Evolutionary conservation across 352 stramenopile species (phyloP), one percentile per base, ranked within the genome.

Genomic region (Globisporangium spiculum): DNA sequence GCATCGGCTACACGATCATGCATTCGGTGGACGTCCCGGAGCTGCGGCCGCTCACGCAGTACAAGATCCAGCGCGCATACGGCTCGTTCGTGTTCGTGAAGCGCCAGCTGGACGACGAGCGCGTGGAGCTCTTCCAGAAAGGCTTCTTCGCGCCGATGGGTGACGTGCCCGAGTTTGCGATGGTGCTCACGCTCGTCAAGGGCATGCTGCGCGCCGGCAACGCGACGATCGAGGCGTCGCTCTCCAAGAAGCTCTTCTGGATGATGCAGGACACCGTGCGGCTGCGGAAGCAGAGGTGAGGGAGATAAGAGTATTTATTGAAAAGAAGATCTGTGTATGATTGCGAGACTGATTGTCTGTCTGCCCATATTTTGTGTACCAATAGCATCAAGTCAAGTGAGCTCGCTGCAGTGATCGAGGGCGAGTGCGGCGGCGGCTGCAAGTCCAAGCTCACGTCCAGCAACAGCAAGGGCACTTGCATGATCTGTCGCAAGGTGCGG

Each of bases 191-290:
- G 24, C 56, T 73, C 18, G 68, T 78, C 26, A 70, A 73, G 8
- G 64, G 69, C 27, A 75, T 75, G 6, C 27, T 79, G 10, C 56
- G 75, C 22, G 48, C 65, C 1, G 76, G 69, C 7, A 60, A 73
- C 56, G 56, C 75, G 59, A 83, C 72, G 4, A 81, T 76, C 30
- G 76, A 83, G 41, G 73, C 70, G 14, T 59, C 72, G 1, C 75
- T 81, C 24, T 75, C 72, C 12, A 83, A 83, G 68, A 83, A 83
- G 30, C 74, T 83, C 34, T 68, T 74, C 12, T 84, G 74, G 76
- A 84, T 84, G 76, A 61, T 80, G 66, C 74, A 75, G 54, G 72
- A 84, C 41, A 74, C 75, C 58, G 32, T 73, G 70, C 57, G 66
- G 60, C 75, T 78, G 63, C 8, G 70, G 4, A 53, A 53, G n/a